phyloP scores from a whole-genome alignment of 805 yeast genomes.

The Danielia oregonensis region DNA sequence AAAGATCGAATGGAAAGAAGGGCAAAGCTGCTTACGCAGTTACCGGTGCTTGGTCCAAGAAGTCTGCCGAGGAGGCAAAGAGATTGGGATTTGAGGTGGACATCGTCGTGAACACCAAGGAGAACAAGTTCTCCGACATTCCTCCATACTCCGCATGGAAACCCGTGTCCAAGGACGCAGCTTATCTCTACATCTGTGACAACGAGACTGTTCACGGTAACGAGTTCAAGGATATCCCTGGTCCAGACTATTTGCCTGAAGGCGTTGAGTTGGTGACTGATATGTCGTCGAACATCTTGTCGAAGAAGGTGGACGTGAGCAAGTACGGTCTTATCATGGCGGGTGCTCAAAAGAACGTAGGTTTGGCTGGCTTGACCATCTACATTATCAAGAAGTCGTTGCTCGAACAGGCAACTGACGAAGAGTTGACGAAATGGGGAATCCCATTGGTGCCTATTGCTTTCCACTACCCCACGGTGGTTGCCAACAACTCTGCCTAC shows the following conservation, averaged over 20 bases:
- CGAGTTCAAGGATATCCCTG: constrained; percentile 60
- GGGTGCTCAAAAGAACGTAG: constrained; percentile 98
- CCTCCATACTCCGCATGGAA: constrained; percentile 69
- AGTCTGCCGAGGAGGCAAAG: constrained; percentile 80
- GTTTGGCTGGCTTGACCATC: constrained; percentile 91
- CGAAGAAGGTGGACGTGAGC: constrained; percentile 74
- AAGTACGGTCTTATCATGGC: constrained; percentile 90
- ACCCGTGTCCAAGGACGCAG: constrained; percentile 51
- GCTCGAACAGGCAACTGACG: constrained; percentile 63
- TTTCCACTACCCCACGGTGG: constrained; percentile 80
- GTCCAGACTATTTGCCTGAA: constrained; percentile 52
- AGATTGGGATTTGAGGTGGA: constrained; percentile 79
- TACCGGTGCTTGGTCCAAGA: constrained; percentile 93
- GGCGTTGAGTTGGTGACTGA: constrained; percentile 86
- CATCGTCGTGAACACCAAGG: constrained; percentile 62
- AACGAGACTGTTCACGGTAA: constrained; percentile 97
- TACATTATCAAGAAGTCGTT: constrained; percentile 84
- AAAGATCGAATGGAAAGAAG: constrained; percentile 60
- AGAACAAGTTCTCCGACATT: constrained; percentile 56
- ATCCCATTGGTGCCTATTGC: constrained; percentile 89
- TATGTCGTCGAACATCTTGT: constrained; percentile 88
- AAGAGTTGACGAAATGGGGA: constrained; percentile 51
- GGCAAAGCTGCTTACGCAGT: constrained; percentile 85
- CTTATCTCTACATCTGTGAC: constrained; percentile 89
- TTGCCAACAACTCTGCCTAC: constrained; percentile 86